Percentiles rank a stretch among this genome's conserved stretches.
Conservation (phyloP, 2,329 filamentous ascomycete genomes). For the Alternaria sp. region DNA sequence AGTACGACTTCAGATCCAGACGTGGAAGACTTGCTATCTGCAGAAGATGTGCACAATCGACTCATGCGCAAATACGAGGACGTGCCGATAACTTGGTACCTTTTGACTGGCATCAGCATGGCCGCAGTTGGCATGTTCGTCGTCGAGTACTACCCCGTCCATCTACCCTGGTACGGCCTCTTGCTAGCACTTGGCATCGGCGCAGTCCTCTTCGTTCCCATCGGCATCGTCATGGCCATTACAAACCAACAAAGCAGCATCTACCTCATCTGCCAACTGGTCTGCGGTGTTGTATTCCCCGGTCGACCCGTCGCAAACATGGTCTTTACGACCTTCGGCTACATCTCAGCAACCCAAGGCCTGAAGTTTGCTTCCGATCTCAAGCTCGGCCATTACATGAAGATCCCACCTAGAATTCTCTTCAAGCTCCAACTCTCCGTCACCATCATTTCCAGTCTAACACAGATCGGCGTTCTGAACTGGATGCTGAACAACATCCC, state of each 20-base stretch:
- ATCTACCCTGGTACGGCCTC: constrained; percentile 86
- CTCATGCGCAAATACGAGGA: constrained; percentile 84
- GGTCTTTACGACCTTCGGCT: constrained; percentile 92
- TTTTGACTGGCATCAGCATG: constrained; percentile 77
- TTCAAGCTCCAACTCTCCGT: constrained; percentile 80
- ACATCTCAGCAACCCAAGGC: constrained; percentile 86
- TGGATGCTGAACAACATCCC: constrained; percentile 86
- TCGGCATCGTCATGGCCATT: constrained; percentile 91
- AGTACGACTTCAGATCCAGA: constrained; percentile 47
- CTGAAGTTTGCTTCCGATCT: constrained; percentile 88
- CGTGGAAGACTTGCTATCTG: constrained; percentile 64
- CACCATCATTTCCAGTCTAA: constrained; percentile 76
- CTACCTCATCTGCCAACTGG: constrained; percentile 84
- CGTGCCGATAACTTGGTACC: constrained; percentile 81
- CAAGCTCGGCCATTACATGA: constrained; percentile 89
- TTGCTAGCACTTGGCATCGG: constrained; percentile 80
- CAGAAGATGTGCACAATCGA: constrained; percentile 83
- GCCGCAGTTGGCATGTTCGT: constrained; percentile 80
- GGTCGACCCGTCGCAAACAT: constrained; percentile 89
- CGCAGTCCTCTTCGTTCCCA: constrained; percentile 83
- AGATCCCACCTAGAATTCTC: constrained; percentile 78
- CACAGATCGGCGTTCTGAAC: constrained; percentile 83
- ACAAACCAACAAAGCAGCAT: constrained; percentile 89
- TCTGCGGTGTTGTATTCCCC: constrained; percentile 81
- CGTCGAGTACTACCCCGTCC: constrained; percentile 78